These are phyloP conservation scores for Teratosphaeria nubilosa DNA, from an alignment of 2,329 filamentous ascomycete genomes.

Conservation along the genomic window DNA sequence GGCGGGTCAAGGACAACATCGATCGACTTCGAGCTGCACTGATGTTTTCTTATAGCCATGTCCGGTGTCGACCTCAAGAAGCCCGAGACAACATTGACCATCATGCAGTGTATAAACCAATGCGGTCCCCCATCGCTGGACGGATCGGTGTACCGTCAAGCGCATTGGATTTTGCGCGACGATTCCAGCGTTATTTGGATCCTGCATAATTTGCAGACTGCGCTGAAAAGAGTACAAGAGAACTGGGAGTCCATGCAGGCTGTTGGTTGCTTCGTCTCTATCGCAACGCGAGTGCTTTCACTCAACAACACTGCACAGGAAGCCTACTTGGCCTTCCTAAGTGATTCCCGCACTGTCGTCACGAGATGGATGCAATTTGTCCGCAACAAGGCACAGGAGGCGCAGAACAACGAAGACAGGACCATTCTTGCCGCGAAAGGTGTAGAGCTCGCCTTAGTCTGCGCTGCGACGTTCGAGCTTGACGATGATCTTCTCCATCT, in stretches of 20 bases:
- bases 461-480: constrained; percentile 38
- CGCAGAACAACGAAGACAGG: constrained; percentile 26
- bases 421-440: constrained; percentile 23
- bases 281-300: constrained; percentile 13
- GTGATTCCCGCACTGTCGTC: constrained; percentile 33
- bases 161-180: constrained; percentile 41
- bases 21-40: background rate
- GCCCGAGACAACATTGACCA: constrained; percentile 38
- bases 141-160: constrained; percentile 29
- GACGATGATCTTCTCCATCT: constrained; percentile 10
- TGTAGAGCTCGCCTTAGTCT: constrained; percentile 48
- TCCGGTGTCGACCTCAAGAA: constrained; percentile 52
- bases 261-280: constrained; percentile 10
- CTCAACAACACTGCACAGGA: constrained; percentile 3
- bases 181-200: constrained; percentile 1
- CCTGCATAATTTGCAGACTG: constrained; percentile 5
- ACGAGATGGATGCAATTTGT: constrained; percentile 42
- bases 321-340: constrained; percentile 23
- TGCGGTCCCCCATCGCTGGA: constrained; percentile 39
- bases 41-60: constrained; percentile 23
- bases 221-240: constrained; percentile 12
- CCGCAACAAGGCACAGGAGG: constrained; percentile 34
- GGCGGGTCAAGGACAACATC: too few relatives aligned
- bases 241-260: constrained; percentile 21
- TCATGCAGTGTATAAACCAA: constrained; percentile 46